Percentiles rank a stretch among this genome's conserved stretches.
Conservation (phyloP, 208 protist genomes). For the Trypanosoma rangeli region DNA sequence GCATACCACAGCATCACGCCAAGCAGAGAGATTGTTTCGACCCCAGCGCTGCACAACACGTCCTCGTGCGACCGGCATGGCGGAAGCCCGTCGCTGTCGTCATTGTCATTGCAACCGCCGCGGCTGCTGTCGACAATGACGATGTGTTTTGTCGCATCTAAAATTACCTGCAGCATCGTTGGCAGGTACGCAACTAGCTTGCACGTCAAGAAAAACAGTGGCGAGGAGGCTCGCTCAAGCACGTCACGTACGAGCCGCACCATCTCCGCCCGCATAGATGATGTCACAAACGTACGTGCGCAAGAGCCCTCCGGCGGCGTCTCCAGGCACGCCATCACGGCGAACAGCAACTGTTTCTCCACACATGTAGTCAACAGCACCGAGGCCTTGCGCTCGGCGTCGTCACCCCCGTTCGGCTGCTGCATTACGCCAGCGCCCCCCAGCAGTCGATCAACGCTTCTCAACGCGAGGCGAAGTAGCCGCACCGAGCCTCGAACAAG, state of each 20-base stretch:
- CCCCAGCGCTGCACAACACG: background rate
- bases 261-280: slow-evolving; percentile 14
- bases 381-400: background rate
- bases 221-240: slow-evolving; percentile 16
- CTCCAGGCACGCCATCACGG: slow-evolving; percentile 9
- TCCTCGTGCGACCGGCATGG: background rate
- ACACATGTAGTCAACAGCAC: slow-evolving; percentile 11
- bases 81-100: background rate
- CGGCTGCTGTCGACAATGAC: background rate
- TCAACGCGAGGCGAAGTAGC: slow-evolving; percentile 18
- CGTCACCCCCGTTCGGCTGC: too few relatives aligned
- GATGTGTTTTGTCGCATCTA: slow-evolving; percentile 1
- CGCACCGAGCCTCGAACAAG: slow-evolving; percentile 3
- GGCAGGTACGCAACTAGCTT: slow-evolving; percentile 13
- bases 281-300: background rate
- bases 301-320: background rate
- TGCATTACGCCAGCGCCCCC: background rate
- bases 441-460: slow-evolving; percentile 13
- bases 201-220: slow-evolving; percentile 8
- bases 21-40: slow-evolving; percentile 17
- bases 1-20: slow-evolving; percentile 20
- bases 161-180: slow-evolving; percentile 18
- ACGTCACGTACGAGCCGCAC: slow-evolving; percentile 22
- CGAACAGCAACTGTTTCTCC: slow-evolving; percentile 12
- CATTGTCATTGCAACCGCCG: background rate